phyloP scores from a whole-genome alignment of 192 early-diverging fungal species.

The Backusella mclennaniae region DNA sequence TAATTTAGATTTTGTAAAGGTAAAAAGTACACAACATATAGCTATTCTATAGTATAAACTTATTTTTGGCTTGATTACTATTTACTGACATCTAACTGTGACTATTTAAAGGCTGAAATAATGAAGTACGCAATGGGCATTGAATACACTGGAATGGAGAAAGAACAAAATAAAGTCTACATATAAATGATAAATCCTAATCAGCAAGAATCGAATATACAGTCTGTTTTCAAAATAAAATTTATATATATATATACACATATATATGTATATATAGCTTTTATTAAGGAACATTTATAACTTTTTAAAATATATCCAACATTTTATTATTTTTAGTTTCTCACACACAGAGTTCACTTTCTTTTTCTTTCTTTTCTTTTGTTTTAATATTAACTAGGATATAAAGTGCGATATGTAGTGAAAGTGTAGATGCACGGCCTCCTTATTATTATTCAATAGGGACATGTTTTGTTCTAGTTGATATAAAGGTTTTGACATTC shows the following conservation, averaged over 20 bases:
- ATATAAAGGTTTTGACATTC: too few relatives aligned
- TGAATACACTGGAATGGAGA: slow-evolving; percentile 23
- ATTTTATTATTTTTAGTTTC: background rate
- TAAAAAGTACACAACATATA: slow-evolving; percentile 11
- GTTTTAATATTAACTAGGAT: background rate
- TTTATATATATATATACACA: too few relatives aligned
- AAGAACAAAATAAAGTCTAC: background rate
- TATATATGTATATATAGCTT: too few relatives aligned
- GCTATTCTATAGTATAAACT: background rate
- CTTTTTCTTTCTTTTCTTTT: background rate
- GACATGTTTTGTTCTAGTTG: background rate
- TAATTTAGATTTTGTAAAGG: slow-evolving; percentile 64
- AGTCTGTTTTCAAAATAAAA: too few relatives aligned
- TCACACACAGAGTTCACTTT: background rate
- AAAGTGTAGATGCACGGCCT: background rate
- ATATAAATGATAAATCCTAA: background rate
- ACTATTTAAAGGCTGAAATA: slow-evolving; percentile 39
- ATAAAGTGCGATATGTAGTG: background rate
- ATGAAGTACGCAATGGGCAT: slow-evolving; percentile 59
- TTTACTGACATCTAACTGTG: background rate
- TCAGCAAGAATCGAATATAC: too few relatives aligned
- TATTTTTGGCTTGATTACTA: background rate
- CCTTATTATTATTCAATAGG: background rate
- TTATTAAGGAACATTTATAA: background rate
- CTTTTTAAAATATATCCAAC: background rate